Base-by-base conservation (phyloP, 169 alveolate genomes). In the Cryptosporidium sp. region DNA sequence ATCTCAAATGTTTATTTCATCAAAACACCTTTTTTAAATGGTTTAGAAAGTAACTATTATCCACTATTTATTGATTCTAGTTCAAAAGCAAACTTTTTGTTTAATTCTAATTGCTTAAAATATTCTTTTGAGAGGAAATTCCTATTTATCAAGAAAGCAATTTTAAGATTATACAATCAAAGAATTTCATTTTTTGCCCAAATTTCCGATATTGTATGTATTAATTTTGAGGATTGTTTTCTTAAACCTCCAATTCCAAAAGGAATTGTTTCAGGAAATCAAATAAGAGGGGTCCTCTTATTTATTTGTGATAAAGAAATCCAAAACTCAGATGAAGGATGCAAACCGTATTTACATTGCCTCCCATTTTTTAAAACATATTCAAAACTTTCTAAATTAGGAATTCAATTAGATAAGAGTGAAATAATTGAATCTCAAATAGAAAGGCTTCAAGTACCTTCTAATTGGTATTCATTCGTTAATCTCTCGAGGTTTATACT, bases 381-480 rank as follows among this genome's bases (percentile, higher is more conserved):
- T 50, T 33, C 69, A 51, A 55, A 51, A n/a, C 21, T 59, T 55
- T 55, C 69, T 21, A 35, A 18, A 31, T 3, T 10, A 7, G 43
- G 26, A 18, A 39, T n/a, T 73, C 33, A 51, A 12, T 59, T n/a
- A 2, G 41, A 55, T 5, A 73, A n/a, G 2, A 21, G 16, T n/a
- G 21, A 73, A 8, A 16, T 39, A 55, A 21, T 73, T 21, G 51
- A 73, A 10, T 73, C 31, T 21, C 70, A 33, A 6, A 21, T 80
- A 26, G 58, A 21, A 14, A 33, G 0, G 10, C 7, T 80, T 31
- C 37, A 58, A 65, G 75, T 80, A 41, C 45, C 80, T 21, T 7
- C 51, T n/a, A 37, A 80, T 41, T 80, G 74, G 89, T 80, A 80
- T 73, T 29, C 68, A 26, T 33, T 51, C 26, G 21, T 7, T 14